phyloP scores from a whole-genome alignment of 768 basidiomycete species.

The Tubosaeta sp. region DNA sequence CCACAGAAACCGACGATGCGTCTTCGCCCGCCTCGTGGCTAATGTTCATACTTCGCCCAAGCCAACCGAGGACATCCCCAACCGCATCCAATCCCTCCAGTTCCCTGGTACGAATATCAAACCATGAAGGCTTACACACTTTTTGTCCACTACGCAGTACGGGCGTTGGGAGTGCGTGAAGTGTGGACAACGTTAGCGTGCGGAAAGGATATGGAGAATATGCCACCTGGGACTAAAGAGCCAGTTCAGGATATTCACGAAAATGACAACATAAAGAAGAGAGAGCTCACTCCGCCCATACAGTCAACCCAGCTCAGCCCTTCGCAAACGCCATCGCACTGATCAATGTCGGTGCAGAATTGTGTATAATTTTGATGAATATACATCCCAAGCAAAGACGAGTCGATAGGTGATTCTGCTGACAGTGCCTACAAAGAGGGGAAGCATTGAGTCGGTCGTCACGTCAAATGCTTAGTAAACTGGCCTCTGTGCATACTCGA shows the following conservation, averaged over 20 bases:
- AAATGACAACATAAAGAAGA: not conserved
- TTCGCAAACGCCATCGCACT: constrained; percentile 66
- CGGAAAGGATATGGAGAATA: constrained; percentile 83
- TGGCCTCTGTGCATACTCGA: constrained; percentile 73
- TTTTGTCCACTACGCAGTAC: constrained; percentile 78
- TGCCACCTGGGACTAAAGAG: constrained; percentile 52
- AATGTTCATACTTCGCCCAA: constrained; percentile 31
- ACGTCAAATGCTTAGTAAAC: constrained; percentile 9
- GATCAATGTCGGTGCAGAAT: constrained; percentile 75
- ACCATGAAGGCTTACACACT: constrained; percentile 83
- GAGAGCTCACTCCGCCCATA: constrained; percentile 49
- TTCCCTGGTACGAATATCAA: constrained; percentile 54
- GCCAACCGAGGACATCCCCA: constrained; percentile 53
- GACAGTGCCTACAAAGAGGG: constrained; percentile 52
- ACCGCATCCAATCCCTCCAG: constrained; percentile 60
- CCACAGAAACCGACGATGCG: constrained; percentile 13
- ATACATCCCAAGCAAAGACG: constrained; percentile 83
- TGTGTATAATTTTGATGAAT: constrained; percentile 91
- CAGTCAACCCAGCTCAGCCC: constrained; percentile 76
- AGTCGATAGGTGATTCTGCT: constrained; percentile 86
- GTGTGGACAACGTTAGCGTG: constrained; percentile 69
- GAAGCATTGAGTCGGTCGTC: not conserved
- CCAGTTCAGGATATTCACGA: not conserved
- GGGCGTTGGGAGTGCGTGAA: constrained; percentile 86
- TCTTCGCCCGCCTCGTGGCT: constrained; percentile 11